Evolutionary conservation across 768 basidiomycete genomes (phyloP).

Genomic region (Naganishia randhawae): DNA sequence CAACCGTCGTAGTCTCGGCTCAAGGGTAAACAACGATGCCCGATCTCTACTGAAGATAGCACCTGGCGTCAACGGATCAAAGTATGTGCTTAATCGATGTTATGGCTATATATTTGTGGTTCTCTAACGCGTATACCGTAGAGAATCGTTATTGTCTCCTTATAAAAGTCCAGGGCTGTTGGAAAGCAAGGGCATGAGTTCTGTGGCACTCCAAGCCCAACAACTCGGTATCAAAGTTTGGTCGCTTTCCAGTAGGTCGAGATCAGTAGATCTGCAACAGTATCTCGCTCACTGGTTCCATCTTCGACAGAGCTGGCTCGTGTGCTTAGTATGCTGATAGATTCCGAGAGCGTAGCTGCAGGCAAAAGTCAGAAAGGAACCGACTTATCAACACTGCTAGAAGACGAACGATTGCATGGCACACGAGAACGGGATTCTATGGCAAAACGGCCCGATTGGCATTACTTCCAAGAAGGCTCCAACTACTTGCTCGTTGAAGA

Average conservation of each 20-base stretch:
- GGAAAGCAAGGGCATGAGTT: slow-evolving; percentile 1
- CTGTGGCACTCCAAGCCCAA: slow-evolving; percentile 63
- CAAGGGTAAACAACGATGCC: slow-evolving; percentile 16
- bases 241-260: slow-evolving; percentile 57
- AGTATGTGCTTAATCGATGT: background rate
- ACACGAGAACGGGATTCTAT: slow-evolving; percentile 86
- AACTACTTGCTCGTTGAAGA: slow-evolving; percentile 91
- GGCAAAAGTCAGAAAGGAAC: slow-evolving; percentile 35
- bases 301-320: slow-evolving; percentile 48
- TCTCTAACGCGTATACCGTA: background rate
- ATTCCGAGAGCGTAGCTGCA: slow-evolving; percentile 29
- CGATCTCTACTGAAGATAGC: background rate
- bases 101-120: background rate
- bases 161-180: slow-evolving; percentile 2
- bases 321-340: slow-evolving; percentile 46
- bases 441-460: slow-evolving; percentile 79
- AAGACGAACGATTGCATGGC: slow-evolving; percentile 80
- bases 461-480: slow-evolving; percentile 72
- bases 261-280: background rate
- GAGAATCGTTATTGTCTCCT: slow-evolving; percentile 12
- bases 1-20: slow-evolving; percentile 5
- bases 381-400: slow-evolving; percentile 54
- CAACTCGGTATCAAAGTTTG: slow-evolving; percentile 81
- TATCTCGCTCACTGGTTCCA: background rate
- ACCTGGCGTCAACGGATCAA: background rate